These are phyloP conservation scores for Staphylotrichum tortipilum DNA, from an alignment of 495 filamentous ascomycete genomes.

Conservation along the genomic window DNA sequence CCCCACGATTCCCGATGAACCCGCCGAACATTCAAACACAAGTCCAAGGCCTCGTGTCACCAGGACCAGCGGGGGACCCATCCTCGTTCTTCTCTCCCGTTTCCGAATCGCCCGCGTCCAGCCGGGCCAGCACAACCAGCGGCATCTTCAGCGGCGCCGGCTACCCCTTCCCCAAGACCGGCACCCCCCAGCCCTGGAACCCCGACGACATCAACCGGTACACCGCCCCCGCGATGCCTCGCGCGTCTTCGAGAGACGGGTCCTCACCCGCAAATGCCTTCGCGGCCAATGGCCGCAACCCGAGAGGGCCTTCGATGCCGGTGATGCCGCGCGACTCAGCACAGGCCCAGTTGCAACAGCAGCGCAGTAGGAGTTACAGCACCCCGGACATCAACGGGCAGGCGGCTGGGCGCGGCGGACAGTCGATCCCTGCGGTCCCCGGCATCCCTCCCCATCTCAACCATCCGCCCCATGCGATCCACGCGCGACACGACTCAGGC, in stretches of 20 bases:
- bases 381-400: conserved; percentile 53
- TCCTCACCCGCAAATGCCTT: conserved; percentile 51
- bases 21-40: conserved; percentile 62
- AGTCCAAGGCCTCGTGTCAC: conserved; percentile 31
- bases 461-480: conserved; percentile 42
- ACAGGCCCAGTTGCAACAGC: conserved; percentile 48
- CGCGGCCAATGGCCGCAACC: conserved; percentile 54
- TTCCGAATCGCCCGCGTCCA: conserved; percentile 73
- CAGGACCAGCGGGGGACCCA: conserved; percentile 47
- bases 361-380: conserved; percentile 53
- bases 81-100: conserved; percentile 94
- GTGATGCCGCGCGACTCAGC: conserved; percentile 53
- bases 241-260: conserved; percentile 71
- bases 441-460: conserved; percentile 46
- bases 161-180: conserved; percentile 72
- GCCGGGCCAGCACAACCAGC: conserved; percentile 59
- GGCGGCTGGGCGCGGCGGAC: conserved; percentile 21
- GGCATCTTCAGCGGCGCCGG: conserved; percentile 51
- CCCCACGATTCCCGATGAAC: conserved; percentile 61
- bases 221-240: conserved; percentile 77
- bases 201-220: conserved; percentile 67
- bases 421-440: conserved; percentile 44
- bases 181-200: conserved; percentile 50
- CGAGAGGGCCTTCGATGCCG: conserved; percentile 74
- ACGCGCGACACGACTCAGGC: conserved; percentile 38